Conservation (phyloP, 495 filamentous ascomycete species). For the Sphaerosporella brunnea region DNA sequence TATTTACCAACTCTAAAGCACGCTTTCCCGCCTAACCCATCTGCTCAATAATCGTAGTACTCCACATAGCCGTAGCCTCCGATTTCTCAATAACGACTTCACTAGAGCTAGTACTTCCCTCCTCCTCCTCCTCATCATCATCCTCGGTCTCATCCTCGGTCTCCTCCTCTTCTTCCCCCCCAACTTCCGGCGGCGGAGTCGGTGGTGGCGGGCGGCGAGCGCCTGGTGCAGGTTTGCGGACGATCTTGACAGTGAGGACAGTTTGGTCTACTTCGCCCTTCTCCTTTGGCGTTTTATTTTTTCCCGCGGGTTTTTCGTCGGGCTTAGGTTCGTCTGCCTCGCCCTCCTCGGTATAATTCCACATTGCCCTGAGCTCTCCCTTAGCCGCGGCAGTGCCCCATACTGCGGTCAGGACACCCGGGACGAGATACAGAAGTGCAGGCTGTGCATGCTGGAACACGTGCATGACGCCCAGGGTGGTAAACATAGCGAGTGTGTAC, state of each 20-base stretch:
- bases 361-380: conserved; percentile 57
- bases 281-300: conserved; percentile 6
- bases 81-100: background rate
- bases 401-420: conserved; percentile 57
- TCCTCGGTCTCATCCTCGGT: background rate
- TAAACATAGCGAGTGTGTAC: conserved; percentile 62
- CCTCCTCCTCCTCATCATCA: conserved; percentile 1
- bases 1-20: too few relatives aligned
- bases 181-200: background rate
- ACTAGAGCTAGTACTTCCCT: background rate
- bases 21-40: background rate
- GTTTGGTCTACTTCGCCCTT: conserved; percentile 3
- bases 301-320: conserved; percentile 5
- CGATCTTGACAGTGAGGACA: background rate
- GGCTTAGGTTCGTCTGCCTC: conserved; percentile 18
- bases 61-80: background rate
- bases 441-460: conserved; percentile 70
- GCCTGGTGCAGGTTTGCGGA: background rate
- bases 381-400: conserved; percentile 62
- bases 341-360: conserved; percentile 58
- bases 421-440: conserved; percentile 83
- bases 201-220: background rate
- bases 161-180: background rate
- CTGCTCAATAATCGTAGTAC: background rate
- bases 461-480: conserved; percentile 60